Conservation (phyloP, 2,329 filamentous ascomycete species). For the Emmonsia crescens region DNA sequence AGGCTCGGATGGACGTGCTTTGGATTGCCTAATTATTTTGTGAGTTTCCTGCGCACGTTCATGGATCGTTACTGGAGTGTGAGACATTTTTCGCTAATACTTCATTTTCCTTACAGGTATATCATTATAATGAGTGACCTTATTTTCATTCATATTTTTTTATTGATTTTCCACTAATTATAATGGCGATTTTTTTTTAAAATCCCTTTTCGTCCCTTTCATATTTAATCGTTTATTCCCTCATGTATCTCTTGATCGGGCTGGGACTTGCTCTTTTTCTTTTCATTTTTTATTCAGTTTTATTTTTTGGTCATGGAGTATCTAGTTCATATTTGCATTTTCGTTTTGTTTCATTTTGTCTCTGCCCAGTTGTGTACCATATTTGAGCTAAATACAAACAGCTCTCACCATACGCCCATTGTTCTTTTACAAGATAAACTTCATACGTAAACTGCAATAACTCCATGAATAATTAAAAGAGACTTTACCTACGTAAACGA, state of each 20-base stretch:
- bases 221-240: not conserved
- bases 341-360: not conserved
- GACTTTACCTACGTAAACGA: not conserved
- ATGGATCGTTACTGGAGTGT: not conserved
- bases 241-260: not conserved
- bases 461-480: no score
- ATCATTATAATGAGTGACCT: constrained; percentile 74
- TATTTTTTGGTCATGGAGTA: not conserved
- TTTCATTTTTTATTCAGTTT: not conserved
- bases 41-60: constrained; percentile 37
- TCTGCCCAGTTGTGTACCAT: not conserved
- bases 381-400: no score
- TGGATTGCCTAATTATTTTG: constrained; percentile 95
- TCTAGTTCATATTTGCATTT: not conserved
- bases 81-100: constrained; percentile 5
- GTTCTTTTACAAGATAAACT: no score
- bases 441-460: not conserved
- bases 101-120: constrained; percentile 49
- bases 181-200: not conserved
- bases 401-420: no score
- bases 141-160: not conserved
- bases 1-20: constrained; percentile 74
- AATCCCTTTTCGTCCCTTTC: not conserved
- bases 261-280: not conserved
- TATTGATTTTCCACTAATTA: not conserved